These are phyloP conservation scores for Mucor mucedo DNA, from an alignment of 371 early-diverging fungal genomes.

Conservation along the genomic window DNA sequence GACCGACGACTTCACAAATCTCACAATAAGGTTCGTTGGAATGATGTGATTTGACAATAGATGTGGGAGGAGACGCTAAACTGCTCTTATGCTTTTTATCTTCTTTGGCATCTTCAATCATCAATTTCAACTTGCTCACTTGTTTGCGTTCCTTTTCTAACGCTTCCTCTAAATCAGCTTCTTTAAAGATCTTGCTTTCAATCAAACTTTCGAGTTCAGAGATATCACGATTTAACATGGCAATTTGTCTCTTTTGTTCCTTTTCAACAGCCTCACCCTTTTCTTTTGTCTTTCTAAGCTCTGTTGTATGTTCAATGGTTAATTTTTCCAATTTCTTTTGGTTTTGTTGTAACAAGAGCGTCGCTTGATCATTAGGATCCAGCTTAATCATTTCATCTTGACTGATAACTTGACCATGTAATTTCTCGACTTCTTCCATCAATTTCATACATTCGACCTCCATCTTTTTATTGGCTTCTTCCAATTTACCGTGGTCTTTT, in stretches of 20 bases:
- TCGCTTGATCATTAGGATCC: constrained; percentile 23
- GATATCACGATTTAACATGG: constrained; percentile 67
- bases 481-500: constrained; percentile 56
- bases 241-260: constrained; percentile 63
- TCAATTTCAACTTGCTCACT: constrained; percentile 55
- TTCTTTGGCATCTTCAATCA: constrained; percentile 54
- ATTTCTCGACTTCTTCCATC: constrained; percentile 77
- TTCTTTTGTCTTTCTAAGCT: constrained; percentile 61
- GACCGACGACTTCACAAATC: constrained; percentile 71
- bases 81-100: constrained; percentile 29
- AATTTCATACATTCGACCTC: constrained; percentile 75
- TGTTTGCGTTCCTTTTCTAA: constrained; percentile 58
- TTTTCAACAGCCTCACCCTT: constrained; percentile 60
- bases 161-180: constrained; percentile 75
- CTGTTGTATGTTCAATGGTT: constrained; percentile 52
- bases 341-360: constrained; percentile 47
- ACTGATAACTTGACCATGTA: constrained; percentile 61
- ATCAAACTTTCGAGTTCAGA: constrained; percentile 72
- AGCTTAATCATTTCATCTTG: constrained; percentile 19
- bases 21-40: constrained; percentile 56
- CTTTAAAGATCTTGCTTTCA: constrained; percentile 79
- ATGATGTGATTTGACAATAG: constrained; percentile 7
- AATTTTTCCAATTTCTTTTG: constrained; percentile 59
- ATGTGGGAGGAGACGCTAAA: too few species aligned
- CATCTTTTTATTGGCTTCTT: constrained; percentile 67